Evolutionary conservation across 371 early-diverging fungal species (phyloP), one percentile per base, ranked within the genome.

Genomic region (Lichtheimia corymbifera): DNA sequence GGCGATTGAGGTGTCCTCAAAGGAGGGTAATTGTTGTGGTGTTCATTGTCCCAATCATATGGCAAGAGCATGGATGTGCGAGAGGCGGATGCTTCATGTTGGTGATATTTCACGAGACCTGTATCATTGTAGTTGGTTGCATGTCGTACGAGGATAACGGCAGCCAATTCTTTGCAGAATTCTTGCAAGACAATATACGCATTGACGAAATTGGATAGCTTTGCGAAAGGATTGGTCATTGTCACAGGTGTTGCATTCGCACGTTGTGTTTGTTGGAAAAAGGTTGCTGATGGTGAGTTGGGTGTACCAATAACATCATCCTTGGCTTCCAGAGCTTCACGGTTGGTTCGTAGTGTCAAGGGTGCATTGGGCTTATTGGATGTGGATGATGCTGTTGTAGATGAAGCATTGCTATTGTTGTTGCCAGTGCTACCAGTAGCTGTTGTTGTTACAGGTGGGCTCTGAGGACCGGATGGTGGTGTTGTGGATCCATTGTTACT

Each of bases 111-210:
- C 14, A 73, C 64, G 55, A 77, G 67, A 17, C 74, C 70, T 27
- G 74, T 68, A 13, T 74, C 72, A 20, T 70, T 71, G 58, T 72
- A 74, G 27, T 73, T 74, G 13, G 76, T 70, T 0, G 80, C 77
- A 61, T 86, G 85, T 22, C 83, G 72, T 7, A 87, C 87, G 24
- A 88, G 67, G 14, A 85, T 77, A 0, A 81, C 83, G 2, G 85
- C 86, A 0, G 85, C 87, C 44, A 88, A 62, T 53, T 88, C 88
- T 63, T 87, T 87, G 63, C 85, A 85, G 56, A 88, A 88, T 49
- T 87, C 87, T 60, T 88, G 86, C 11, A 88, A 54, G 0, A 87
- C 80, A 56, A 86, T 84, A 57, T 81, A 88, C 2, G 84, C 78
- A 50, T 84, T 74, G 5, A 88, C 83, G 67, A 88, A 88, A n/a